phyloP scores from a whole-genome alignment of 768 basidiomycete species.

The Hygrophoropsis aurantiaca region DNA sequence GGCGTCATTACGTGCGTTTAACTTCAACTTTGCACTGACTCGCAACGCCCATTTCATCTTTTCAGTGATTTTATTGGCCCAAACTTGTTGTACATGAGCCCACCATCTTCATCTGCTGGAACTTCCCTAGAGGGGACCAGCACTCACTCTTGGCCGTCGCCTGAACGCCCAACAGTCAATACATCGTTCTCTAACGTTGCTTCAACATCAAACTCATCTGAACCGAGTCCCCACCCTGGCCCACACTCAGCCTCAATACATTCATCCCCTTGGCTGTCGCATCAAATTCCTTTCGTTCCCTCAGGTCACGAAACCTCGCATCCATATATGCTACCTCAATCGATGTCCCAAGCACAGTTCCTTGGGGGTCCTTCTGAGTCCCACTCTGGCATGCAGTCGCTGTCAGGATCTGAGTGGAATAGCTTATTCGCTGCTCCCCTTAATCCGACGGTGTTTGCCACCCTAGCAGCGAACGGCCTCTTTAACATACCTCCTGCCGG shows the following conservation, averaged over 20 bases:
- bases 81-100: constrained; percentile 28
- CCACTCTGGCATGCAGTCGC: constrained; percentile 18
- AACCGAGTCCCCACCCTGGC: constrained; percentile 27
- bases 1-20: constrained; percentile 7
- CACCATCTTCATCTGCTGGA: constrained; percentile 30
- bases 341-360: constrained; percentile 8
- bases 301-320: constrained; percentile 19
- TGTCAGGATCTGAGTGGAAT: constrained; percentile 47
- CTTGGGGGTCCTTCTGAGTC: constrained; percentile 13
- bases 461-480: constrained; percentile 60
- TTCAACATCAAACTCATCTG: constrained; percentile 23
- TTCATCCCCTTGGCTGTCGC: constrained; percentile 38
- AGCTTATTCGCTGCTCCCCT: constrained; percentile 62
- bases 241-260: constrained; percentile 32
- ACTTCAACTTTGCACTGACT: too few relatives aligned
- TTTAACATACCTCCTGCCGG: constrained; percentile 38
- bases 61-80: constrained; percentile 1
- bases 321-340: constrained; percentile 16
- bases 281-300: constrained; percentile 23
- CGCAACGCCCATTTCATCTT: too few relatives aligned
- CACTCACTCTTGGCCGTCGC: constrained; percentile 30
- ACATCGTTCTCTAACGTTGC: constrained; percentile 26
- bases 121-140: constrained; percentile 25
- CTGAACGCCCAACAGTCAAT: constrained; percentile 36
- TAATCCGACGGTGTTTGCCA: constrained; percentile 58